phyloP scores from a whole-genome alignment of 164 flowering plant species.

The Platanus orientalis region DNA sequence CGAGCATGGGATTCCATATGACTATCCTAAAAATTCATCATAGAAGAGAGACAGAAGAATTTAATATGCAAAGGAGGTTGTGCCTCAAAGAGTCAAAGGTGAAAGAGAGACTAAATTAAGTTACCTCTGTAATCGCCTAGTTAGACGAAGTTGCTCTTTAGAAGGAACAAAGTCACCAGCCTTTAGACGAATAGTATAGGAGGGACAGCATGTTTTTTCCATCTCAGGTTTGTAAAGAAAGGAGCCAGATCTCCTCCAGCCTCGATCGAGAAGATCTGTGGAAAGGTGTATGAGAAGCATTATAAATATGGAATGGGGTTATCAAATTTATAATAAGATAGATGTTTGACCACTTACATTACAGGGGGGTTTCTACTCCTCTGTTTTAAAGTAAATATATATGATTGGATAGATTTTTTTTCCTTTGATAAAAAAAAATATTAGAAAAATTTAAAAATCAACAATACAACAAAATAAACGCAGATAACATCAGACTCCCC shows the following conservation, averaged over 20 bases:
- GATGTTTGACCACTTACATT: too few species aligned
- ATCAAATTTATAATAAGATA: too few species aligned
- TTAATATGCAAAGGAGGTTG: background rate
- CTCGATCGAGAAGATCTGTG: constrained; percentile 84
- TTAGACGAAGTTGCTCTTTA: constrained; percentile 75
- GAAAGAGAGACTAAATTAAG: background rate
- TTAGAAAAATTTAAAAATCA: too few species aligned
- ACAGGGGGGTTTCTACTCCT: too few species aligned
- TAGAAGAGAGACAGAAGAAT: background rate
- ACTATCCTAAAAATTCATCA: background rate
- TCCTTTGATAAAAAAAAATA: too few species aligned
- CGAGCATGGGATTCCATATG: too few species aligned
- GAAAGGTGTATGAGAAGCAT: constrained; percentile 2
- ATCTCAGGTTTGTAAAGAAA: constrained; percentile 86
- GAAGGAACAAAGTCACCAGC: constrained; percentile 70
- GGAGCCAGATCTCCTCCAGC: constrained; percentile 92
- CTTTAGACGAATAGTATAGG: constrained; percentile 82
- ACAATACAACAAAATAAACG: too few species aligned
- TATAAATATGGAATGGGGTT: too few species aligned
- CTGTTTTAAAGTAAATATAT: background rate
- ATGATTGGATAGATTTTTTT: background rate
- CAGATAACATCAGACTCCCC: too few species aligned
- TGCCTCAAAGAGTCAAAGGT: background rate
- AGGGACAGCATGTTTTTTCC: constrained; percentile 87
- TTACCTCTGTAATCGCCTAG: constrained; percentile 78